Conservation (phyloP, 805 yeast species). For the Kurtzmaniella cleridarum region DNA sequence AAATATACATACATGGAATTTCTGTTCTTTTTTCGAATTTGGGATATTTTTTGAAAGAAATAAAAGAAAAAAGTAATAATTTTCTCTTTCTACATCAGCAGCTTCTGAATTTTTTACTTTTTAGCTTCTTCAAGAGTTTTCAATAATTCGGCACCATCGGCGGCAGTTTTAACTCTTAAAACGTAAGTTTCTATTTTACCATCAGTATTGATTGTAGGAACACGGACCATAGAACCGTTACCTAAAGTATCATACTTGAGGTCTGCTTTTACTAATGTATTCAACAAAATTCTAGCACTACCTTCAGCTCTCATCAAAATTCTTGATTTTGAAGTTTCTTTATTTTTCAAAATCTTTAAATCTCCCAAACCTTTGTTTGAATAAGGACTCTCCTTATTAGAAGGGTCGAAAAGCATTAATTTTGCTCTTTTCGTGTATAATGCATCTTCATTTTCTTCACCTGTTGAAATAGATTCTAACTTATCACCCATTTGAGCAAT, state of each 20-base stretch:
- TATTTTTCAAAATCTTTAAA: slow-evolving; percentile 62
- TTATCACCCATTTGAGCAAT: slow-evolving; percentile 33
- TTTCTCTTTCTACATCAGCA: background rate
- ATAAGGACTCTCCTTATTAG: slow-evolving; percentile 47
- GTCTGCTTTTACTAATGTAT: slow-evolving; percentile 53
- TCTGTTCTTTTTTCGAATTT: too few species aligned
- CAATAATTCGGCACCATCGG: slow-evolving; percentile 55
- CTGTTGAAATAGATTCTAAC: slow-evolving; percentile 50
- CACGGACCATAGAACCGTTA: slow-evolving; percentile 58
- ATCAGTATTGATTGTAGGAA: slow-evolving; percentile 56
- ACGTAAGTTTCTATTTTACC: slow-evolving; percentile 64
- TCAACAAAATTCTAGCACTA: slow-evolving; percentile 70
- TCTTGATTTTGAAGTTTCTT: slow-evolving; percentile 58
- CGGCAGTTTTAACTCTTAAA: slow-evolving; percentile 70
- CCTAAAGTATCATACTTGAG: slow-evolving; percentile 59
- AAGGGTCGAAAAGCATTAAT: slow-evolving; percentile 53
- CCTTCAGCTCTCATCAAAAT: slow-evolving; percentile 85
- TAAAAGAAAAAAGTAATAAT: background rate
- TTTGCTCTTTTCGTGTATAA: slow-evolving; percentile 66
- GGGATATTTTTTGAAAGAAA: background rate
- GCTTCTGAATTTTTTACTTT: background rate
- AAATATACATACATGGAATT: background rate
- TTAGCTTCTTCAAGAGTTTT: slow-evolving; percentile 24
- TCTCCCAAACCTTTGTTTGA: slow-evolving; percentile 75
- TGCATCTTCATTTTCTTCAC: slow-evolving; percentile 77